Base-by-base conservation (phyloP, 2,329 filamentous ascomycete genomes). In the Paracoccidioides brasiliensis region DNA sequence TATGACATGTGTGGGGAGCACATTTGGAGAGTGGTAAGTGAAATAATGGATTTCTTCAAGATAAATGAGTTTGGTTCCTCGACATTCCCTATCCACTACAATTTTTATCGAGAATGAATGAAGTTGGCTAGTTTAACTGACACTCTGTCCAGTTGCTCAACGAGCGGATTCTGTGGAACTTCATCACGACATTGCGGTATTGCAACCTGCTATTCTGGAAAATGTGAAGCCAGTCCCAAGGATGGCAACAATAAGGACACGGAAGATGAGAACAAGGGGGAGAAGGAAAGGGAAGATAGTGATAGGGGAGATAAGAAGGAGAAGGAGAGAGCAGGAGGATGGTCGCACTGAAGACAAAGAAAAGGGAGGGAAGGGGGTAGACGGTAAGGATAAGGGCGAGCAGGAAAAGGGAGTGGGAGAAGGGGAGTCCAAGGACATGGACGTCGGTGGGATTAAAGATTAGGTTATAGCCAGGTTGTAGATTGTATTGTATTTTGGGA, bases 141-240 rank as follows among this genome's bases (percentile, higher is more conserved):
- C 38, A 12, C 28, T 35, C 12, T 32, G 28, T 33, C 8, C 5
- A 60, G 59, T 41, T 60, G 59, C 51, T 60, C 59, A 5, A 59
- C 38, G n/a, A 44, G 37, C 28, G 61, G 58, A 7, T 64, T 62
- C 51, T 64, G 63, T 46, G 60, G 61, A 35, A 60, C 53, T 28
- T 56, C 56, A 4, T 33, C 59, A 15, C 55, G 54, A n/a, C 59
- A 65, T 40, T 65, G 64, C 42, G 60, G 55, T 22, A 42, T 57
- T 43, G 58, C 59, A 33, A 59, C 59, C 52, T 64, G 64, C 57
- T 59, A 62, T 41, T 61, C 62, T 40, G 64, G 63, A 6, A 57
- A 58, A 42, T 64, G 63, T 55, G 37, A 51, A 38, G 22, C 7
- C 12, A 44, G 33, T 15, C 10, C 12, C 14, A 6, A 38, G 5